Conservation (phyloP, 1,139 yeast genomes). For the Pichia sp. region DNA sequence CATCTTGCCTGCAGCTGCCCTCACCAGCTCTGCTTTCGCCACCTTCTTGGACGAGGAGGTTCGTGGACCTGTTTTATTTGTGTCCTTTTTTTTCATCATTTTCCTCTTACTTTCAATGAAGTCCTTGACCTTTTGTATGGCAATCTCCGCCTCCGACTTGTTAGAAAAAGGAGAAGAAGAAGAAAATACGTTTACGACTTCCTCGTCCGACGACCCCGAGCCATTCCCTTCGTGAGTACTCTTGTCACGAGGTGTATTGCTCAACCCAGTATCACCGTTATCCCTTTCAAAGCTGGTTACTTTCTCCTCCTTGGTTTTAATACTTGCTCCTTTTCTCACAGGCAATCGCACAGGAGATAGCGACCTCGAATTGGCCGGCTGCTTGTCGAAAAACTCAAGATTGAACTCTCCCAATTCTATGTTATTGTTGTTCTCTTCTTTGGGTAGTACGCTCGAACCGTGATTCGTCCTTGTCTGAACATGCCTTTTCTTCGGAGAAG, state of each 20-base stretch:
- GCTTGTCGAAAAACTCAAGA: background rate
- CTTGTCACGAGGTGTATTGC: background rate
- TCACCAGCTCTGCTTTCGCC: background rate
- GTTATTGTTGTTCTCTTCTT: background rate
- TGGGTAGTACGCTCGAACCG: background rate
- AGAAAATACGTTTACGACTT: background rate
- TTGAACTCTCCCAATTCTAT: background rate
- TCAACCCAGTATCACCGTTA: background rate
- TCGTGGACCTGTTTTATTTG: background rate
- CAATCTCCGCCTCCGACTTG: constrained; percentile 9
- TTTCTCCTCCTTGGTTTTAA: background rate
- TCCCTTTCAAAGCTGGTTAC: constrained; percentile 7
- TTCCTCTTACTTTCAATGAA: constrained; percentile 11
- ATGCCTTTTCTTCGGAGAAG: constrained; percentile 1
- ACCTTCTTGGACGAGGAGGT: background rate
- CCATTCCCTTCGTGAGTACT: background rate
- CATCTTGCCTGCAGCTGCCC: background rate
- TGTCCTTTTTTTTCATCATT: background rate
- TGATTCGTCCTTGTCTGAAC: background rate
- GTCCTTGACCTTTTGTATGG: constrained; percentile 8
- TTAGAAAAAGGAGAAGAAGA: background rate
- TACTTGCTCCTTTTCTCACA: no score
- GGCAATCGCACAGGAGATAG: background rate
- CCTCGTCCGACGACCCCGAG: background rate
- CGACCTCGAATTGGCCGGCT: background rate